phyloP scores from a whole-genome alignment of 306 rosid species.

The Quercus ilex region DNA sequence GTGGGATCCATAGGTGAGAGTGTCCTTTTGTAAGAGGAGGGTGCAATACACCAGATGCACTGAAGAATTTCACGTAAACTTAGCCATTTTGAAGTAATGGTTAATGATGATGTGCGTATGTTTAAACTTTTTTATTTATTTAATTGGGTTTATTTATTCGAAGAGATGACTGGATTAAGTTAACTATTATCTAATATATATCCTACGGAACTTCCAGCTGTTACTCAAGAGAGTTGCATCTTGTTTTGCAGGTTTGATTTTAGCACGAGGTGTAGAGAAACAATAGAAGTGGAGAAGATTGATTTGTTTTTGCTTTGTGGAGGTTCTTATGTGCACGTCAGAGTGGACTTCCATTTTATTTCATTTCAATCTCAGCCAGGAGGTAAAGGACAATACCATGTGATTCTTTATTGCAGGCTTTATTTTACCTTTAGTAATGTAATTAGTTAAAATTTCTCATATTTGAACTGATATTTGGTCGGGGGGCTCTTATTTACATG shows the following conservation, averaged over 20 bases:
- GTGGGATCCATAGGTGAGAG: too few species aligned
- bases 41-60: too few species aligned
- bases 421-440: constrained; percentile 29
- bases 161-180: background rate
- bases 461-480: background rate
- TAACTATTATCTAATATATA: background rate
- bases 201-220: background rate
- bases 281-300: constrained; percentile 17
- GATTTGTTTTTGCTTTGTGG: constrained; percentile 21
- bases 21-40: too few species aligned
- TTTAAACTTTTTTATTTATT: background rate
- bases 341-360: constrained; percentile 27
- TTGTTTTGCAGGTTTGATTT: constrained; percentile 43
- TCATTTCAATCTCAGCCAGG: constrained; percentile 19
- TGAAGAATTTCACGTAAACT: too few species aligned
- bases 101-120: background rate
- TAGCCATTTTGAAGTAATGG: too few species aligned
- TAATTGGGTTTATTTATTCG: background rate
- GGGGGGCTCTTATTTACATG: background rate
- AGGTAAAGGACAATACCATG: constrained; percentile 10
- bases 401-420: constrained; percentile 21
- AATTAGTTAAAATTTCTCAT: constrained; percentile 30
- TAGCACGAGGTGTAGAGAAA: constrained; percentile 17
- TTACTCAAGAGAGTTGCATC: constrained; percentile 18
- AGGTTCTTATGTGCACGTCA: constrained; percentile 9